Conservation (phyloP, 2,329 filamentous ascomycete species). For the Allantophomopsis cytisporea region DNA sequence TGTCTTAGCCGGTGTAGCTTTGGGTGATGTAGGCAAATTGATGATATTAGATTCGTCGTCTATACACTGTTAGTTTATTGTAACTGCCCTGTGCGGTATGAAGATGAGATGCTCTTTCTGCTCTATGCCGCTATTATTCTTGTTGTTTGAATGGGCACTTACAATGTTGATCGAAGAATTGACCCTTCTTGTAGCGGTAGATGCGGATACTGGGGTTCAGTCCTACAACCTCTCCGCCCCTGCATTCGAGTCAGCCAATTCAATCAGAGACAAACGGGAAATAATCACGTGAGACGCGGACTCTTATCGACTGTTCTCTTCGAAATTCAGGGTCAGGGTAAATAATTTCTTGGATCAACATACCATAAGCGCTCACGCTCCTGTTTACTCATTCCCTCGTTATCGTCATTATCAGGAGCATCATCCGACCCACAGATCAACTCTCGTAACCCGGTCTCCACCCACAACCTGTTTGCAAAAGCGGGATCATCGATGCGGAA, state of each 20-base stretch:
- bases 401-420: constrained; percentile 3
- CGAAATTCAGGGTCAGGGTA: no score
- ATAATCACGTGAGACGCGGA: neutral
- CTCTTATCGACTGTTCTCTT: neutral
- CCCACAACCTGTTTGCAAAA: constrained; percentile 70
- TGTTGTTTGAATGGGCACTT: constrained; percentile 22
- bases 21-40: constrained; percentile 32
- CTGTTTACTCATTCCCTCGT: constrained; percentile 6
- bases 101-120: constrained; percentile 1
- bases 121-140: no score
- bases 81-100: neutral
- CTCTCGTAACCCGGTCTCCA: constrained; percentile 58
- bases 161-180: constrained; percentile 93
- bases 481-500: constrained; percentile 65
- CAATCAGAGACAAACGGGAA: constrained; percentile 4
- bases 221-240: constrained; percentile 74
- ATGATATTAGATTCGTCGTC: constrained; percentile 81
- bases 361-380: constrained; percentile 11
- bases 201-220: constrained; percentile 81
- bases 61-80: constrained; percentile 20
- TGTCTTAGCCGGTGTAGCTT: constrained; percentile 45
- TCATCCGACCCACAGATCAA: constrained; percentile 11
- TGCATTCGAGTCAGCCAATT: constrained; percentile 27
- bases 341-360: constrained; percentile 1
- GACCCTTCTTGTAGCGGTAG: constrained; percentile 73